phyloP scores from a whole-genome alignment of 78 protist species.

The Anaeramoeba flamelloides region DNA sequence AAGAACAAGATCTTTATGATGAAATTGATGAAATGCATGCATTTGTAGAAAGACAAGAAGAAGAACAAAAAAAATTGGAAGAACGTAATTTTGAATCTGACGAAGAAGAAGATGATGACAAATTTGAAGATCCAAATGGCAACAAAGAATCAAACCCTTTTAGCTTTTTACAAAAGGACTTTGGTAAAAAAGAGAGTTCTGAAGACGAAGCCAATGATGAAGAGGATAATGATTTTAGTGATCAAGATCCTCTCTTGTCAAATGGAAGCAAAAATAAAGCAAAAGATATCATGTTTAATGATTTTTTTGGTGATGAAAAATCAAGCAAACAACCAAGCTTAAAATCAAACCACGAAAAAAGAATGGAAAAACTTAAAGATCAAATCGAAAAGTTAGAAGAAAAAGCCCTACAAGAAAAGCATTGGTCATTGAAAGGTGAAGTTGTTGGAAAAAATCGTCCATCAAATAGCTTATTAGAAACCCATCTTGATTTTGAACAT shows the following conservation, averaged over 20 bases:
- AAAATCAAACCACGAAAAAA: background rate
- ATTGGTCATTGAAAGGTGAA: background rate
- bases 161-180: background rate
- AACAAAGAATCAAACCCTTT: background rate
- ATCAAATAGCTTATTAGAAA: background rate
- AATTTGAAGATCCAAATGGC: background rate
- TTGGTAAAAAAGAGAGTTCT: background rate
- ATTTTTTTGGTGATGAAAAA: background rate
- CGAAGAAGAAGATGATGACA: background rate
- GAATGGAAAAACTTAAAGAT: background rate
- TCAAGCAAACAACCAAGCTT: background rate
- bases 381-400: background rate
- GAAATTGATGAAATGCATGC: background rate
- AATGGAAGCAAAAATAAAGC: background rate
- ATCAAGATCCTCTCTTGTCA: background rate
- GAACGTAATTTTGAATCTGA: background rate
- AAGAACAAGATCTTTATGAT: background rate
- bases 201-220: background rate
- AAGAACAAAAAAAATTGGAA: background rate
- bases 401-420: background rate
- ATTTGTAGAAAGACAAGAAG: background rate
- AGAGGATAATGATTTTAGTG: background rate
- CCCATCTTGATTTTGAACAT: background rate
- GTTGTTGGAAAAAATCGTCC: background rate
- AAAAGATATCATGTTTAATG: too few relatives aligned